Evolutionary conservation across 371 early-diverging fungal genomes (phyloP).

Genomic region (Mortierella sp.): DNA sequence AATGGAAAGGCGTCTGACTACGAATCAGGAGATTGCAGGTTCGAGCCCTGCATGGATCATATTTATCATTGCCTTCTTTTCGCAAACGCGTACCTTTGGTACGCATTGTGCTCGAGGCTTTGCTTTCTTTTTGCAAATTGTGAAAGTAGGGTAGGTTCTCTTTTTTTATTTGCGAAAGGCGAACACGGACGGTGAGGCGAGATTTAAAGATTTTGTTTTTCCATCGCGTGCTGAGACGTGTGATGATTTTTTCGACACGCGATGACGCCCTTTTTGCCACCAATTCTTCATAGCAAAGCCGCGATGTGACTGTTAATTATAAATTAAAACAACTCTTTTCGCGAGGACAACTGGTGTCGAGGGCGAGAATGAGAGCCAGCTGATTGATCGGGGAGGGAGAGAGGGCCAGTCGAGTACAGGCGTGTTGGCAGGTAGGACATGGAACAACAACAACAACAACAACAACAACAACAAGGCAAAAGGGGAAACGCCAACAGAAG

Average conservation of each 20-base stretch:
- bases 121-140: too few species aligned
- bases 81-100: neutral
- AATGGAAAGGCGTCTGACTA: slow-evolving; percentile 55
- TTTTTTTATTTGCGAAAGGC: neutral
- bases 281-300: neutral
- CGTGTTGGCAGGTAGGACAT: neutral
- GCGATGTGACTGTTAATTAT: neutral
- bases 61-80: neutral
- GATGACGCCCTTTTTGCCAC: neutral
- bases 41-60: slow-evolving; percentile 53
- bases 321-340: too few species aligned
- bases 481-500: neutral
- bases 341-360: neutral
- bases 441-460: neutral
- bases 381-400: neutral
- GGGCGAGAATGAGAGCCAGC: neutral
- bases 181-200: too few species aligned
- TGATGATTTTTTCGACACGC: neutral
- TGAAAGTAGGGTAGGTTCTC: neutral
- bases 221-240: neutral
- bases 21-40: slow-evolving; percentile 58
- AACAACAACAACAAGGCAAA: neutral
- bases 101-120: too few species aligned
- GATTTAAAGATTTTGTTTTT: neutral
- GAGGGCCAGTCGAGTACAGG: neutral